These are phyloP conservation scores for Penicillium lagena DNA, from an alignment of 495 filamentous ascomycete species.

Conservation along the genomic window DNA sequence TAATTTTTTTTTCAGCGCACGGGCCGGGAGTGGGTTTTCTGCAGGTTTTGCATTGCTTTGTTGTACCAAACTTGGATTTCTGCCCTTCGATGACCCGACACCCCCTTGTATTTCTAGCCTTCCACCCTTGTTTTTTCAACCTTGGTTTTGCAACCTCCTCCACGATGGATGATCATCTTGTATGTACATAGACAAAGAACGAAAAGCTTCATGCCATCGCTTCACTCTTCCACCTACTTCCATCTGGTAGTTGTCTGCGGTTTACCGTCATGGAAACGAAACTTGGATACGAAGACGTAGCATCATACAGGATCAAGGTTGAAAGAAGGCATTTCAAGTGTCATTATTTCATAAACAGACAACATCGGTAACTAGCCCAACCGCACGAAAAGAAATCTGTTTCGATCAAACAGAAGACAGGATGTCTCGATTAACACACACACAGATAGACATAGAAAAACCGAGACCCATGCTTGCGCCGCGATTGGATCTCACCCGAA, in stretches of 20 bases:
- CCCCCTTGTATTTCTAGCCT: conserved; percentile 23
- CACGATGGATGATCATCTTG: conserved; percentile 8
- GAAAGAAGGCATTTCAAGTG: no score
- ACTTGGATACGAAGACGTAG: no score
- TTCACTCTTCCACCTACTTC: background rate
- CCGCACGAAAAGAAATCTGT: no score
- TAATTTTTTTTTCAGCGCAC: background rate
- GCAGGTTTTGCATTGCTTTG: background rate
- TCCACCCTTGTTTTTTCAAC: conserved; percentile 1
- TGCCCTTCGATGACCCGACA: conserved; percentile 5
- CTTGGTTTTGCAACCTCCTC: background rate
- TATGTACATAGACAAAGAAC: conserved; percentile 21
- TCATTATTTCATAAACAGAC: background rate
- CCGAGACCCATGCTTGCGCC: background rate
- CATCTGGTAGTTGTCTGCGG: background rate
- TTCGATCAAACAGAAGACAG: no score
- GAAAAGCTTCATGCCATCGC: background rate
- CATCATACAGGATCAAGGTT: no score
- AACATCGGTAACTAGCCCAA: no score
- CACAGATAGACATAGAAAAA: background rate
- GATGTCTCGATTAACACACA: no score
- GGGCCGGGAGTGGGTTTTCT: no score
- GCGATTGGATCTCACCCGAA: background rate
- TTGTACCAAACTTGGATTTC: background rate
- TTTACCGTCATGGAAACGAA: no score